Conservation (phyloP, 768 basidiomycete genomes). For the Serendipita indica region DNA sequence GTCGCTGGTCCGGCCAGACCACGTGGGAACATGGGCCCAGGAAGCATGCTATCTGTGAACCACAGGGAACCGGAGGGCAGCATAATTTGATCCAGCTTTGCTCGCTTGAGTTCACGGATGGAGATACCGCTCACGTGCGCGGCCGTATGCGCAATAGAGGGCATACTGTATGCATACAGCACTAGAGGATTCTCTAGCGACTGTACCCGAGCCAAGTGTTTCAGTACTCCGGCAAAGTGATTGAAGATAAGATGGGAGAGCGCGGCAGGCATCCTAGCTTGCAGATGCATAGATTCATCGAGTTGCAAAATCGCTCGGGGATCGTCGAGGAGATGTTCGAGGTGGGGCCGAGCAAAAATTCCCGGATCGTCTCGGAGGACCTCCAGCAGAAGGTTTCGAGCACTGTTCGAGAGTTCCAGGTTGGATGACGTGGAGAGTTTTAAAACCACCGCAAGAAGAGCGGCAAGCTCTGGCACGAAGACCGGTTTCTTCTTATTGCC, state of each 20-base stretch:
- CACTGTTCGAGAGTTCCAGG: constrained; percentile 38
- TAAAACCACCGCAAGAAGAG: constrained; percentile 40
- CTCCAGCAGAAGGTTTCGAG: constrained; percentile 43
- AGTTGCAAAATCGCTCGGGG: constrained; percentile 36
- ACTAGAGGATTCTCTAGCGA: constrained; percentile 12
- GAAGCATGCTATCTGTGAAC: constrained; percentile 43
- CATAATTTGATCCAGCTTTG: constrained; percentile 53
- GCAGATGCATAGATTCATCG: constrained; percentile 42
- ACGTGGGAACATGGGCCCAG: constrained; percentile 48
- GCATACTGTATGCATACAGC: constrained; percentile 39
- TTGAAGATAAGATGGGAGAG: constrained; percentile 56
- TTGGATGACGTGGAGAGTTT: constrained; percentile 38
- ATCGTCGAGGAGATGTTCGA: constrained; percentile 42
- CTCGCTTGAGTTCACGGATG: constrained; percentile 52
- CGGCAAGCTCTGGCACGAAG: constrained; percentile 46
- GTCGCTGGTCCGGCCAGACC: constrained; percentile 21
- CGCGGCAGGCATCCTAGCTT: constrained; percentile 42
- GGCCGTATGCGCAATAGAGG: constrained; percentile 43
- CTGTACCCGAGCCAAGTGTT: constrained; percentile 22
- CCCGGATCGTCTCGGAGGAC: constrained; percentile 62
- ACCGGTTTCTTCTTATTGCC: constrained; percentile 45
- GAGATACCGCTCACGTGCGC: constrained; percentile 58
- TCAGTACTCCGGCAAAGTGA: constrained; percentile 48
- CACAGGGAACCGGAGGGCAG: constrained; percentile 58
- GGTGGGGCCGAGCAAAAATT: constrained; percentile 44